Conservation (phyloP, 805 yeast genomes). For the Wickerhamiella occidentalis region DNA sequence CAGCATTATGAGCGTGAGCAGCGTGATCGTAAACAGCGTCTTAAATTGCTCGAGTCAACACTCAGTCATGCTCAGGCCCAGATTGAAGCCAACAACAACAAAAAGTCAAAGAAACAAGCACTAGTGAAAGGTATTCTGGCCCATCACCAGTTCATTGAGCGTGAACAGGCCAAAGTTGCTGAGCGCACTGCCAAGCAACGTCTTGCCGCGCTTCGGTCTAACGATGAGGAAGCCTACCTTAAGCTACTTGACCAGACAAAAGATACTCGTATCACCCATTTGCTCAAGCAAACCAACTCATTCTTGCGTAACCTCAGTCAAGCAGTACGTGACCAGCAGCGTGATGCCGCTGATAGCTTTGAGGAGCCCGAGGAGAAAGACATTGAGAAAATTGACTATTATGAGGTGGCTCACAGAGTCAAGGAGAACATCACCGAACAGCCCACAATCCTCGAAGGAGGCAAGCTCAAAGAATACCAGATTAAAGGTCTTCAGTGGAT, state of each 20-base stretch:
- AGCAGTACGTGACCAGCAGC: constrained; percentile 82
- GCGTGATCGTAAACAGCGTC: constrained; percentile 27
- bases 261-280: constrained; percentile 93
- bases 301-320: constrained; percentile 82
- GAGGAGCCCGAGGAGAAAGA: constrained; percentile 24
- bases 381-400: constrained; percentile 61
- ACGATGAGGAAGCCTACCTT: constrained; percentile 95
- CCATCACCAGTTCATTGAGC: constrained; percentile 65
- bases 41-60: constrained; percentile 24
- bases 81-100: constrained; percentile 19
- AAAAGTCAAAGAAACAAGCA: constrained; percentile 15
- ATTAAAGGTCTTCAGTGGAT: constrained; percentile 94
- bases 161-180: constrained; percentile 78
- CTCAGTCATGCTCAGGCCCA: constrained; percentile 22
- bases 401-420: constrained; percentile 81
- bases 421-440: constrained; percentile 70
- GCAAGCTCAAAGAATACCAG: constrained; percentile 85
- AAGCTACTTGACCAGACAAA: constrained; percentile 91
- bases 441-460: constrained; percentile 79
- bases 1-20: constrained; percentile 33
- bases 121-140: constrained; percentile 31
- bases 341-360: constrained; percentile 19
- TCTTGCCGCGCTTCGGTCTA: constrained; percentile 88
- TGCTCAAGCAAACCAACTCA: constrained; percentile 79
- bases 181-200: constrained; percentile 96